Percentiles rank a stretch among this genome's conserved stretches.
Conservation (phyloP, 2,329 filamentous ascomycete species). For the Clonostachys sp. region DNA sequence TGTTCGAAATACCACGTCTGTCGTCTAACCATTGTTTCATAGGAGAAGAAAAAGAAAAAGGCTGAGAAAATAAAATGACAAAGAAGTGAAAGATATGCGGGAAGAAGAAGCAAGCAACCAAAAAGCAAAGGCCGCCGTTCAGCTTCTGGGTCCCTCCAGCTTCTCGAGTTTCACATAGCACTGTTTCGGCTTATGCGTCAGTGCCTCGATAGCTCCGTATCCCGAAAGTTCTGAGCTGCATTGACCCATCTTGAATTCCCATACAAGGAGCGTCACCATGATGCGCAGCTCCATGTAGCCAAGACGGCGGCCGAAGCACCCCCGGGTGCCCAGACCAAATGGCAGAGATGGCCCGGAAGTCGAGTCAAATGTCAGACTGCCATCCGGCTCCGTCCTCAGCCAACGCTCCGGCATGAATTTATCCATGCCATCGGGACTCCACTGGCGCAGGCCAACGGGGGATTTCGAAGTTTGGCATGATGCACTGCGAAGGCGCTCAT, state of each 20-base stretch:
- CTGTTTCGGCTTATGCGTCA: constrained; percentile 11
- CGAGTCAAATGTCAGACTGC: constrained; percentile 14
- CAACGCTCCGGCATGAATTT: constrained; percentile 2
- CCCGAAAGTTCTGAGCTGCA: constrained; percentile 9
- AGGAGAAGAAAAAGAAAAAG: too few relatives aligned
- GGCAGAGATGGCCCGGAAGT: constrained; percentile 20
- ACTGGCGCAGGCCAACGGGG: neutral
- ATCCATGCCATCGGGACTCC: neutral
- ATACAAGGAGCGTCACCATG: constrained; percentile 16
- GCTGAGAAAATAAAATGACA: too few relatives aligned
- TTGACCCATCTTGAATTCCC: constrained; percentile 15
- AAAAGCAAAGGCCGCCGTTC: too few relatives aligned
- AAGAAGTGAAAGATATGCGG: too few relatives aligned
- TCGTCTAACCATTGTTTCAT: too few relatives aligned
- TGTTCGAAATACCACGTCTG: too few relatives aligned
- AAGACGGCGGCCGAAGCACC: constrained; percentile 26
- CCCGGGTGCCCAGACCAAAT: constrained; percentile 25
- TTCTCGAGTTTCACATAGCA: constrained; percentile 6
- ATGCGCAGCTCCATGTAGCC: constrained; percentile 19
- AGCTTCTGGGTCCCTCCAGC: neutral
- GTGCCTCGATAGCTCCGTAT: constrained; percentile 7
- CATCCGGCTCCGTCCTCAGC: neutral
- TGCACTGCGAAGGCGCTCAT: constrained; percentile 5
- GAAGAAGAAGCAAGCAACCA: too few relatives aligned
- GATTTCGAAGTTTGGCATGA: neutral